Conservation (phyloP, 805 yeast species). For the Cyberlindnera maclurae region DNA sequence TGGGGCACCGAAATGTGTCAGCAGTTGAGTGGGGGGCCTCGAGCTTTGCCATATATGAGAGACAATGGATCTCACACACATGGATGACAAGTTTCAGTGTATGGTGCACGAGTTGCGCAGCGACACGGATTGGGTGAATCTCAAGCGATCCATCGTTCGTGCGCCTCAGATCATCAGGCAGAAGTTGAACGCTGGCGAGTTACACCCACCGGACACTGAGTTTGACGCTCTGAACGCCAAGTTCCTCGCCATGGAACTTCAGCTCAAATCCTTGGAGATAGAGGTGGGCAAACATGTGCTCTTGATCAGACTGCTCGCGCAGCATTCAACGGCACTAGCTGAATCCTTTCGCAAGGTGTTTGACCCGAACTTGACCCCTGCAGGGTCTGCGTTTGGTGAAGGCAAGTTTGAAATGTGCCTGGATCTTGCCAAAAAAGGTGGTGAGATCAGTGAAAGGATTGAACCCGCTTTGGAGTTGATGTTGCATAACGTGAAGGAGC, state of each 20-base stretch:
- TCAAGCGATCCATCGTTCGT: slow-evolving; percentile 69
- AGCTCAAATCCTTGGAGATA: slow-evolving; percentile 9
- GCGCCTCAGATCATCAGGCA: slow-evolving; percentile 90
- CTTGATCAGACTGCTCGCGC: slow-evolving; percentile 4
- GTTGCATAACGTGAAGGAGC: slow-evolving; percentile 18
- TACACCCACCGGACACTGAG: slow-evolving; percentile 42
- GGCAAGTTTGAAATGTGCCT: background rate
- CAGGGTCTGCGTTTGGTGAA: too few relatives aligned
- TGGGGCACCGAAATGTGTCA: background rate
- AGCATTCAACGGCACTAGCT: slow-evolving; percentile 3
- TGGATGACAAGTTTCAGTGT: slow-evolving; percentile 19
- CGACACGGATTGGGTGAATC: slow-evolving; percentile 23
- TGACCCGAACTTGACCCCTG: slow-evolving; percentile 5
- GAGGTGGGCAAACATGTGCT: slow-evolving; percentile 8
- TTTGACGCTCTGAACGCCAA: slow-evolving; percentile 4
- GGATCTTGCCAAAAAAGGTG: slow-evolving; percentile 8
- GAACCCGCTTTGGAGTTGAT: slow-evolving; percentile 22
- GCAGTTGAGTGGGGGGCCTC: background rate
- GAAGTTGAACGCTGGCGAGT: slow-evolving; percentile 72
- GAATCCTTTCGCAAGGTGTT: slow-evolving; percentile 8
- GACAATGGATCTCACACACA: slow-evolving; percentile 1
- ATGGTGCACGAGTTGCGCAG: slow-evolving; percentile 20
- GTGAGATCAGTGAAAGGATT: slow-evolving; percentile 2
- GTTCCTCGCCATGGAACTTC: slow-evolving; percentile 3
- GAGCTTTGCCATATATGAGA: background rate